Evolutionary conservation across 2,329 filamentous ascomycete species (phyloP), one percentile per base, ranked within the genome.

Genomic region (Capronia americana): DNA sequence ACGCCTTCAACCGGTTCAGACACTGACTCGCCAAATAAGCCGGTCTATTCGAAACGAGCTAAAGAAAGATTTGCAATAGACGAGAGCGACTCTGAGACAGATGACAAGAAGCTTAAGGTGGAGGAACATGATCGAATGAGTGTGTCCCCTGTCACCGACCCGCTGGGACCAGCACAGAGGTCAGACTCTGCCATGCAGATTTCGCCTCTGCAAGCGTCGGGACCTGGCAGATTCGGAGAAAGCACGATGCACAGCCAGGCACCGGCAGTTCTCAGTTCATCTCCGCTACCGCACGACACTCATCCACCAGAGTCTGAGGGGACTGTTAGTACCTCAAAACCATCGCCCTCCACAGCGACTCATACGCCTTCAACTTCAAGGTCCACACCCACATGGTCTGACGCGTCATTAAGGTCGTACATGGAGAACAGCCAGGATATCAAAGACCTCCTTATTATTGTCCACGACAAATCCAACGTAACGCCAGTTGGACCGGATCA

Each of bases 401-500:
- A 98, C 77, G 85, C 88, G 63, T 92, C 88, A 73, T 85, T 99
- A 30, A 88, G 92, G 66, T 90, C 91, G 14, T 99, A 97, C 79
- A 90, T 98, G 74, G 94, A 98, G 71, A 92, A 95, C 72, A 88
- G 92, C 67, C 89, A 89, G 38, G 92, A 97, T 69, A 92, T 99
- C 71, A 88, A 92, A 58, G 94, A 99, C 76, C 86, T 98, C 76
- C 85, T 98, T 59, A 86, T 93, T 44, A 91, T 99, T 67, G 92
- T 99, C 30, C 93, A 97, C 75, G 93, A 98, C 79, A 97, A 93
- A 77, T 91, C 88, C 14, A 91, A 93, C 66, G 88, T 96, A 17
- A 86, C 88, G 50, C 91, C 92, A 20, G 91, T 90, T 7, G 87
- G 90, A 1, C 85, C 87, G n/a, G 92, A 97, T 64, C 93, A 98